phyloP scores from a whole-genome alignment of 2,329 filamentous ascomycete species.

The Fusarium piperis region DNA sequence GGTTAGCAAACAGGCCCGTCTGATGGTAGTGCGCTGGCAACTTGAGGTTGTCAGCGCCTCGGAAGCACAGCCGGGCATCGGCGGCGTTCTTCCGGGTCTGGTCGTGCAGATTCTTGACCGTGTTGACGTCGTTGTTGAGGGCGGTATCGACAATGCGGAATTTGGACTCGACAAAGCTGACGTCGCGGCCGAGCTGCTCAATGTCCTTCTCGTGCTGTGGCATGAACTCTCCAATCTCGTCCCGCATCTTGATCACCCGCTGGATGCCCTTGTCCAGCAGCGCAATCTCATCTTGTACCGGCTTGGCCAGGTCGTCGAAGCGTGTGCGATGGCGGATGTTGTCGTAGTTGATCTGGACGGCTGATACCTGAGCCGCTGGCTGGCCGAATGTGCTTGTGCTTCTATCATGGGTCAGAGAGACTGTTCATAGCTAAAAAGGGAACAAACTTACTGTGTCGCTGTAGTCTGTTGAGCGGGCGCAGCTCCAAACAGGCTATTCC shows the following conservation, averaged over 20 bases:
- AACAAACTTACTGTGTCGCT: conserved; percentile 6
- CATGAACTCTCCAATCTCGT: conserved; percentile 77
- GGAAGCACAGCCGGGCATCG: conserved; percentile 77
- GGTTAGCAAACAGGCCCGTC: conserved; percentile 54
- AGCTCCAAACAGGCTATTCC: conserved; percentile 37
- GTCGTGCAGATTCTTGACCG: conserved; percentile 71
- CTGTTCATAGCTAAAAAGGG: neutral
- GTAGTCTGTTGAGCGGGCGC: conserved; percentile 20
- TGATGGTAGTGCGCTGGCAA: conserved; percentile 69
- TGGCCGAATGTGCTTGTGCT: conserved; percentile 43
- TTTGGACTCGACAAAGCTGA: conserved; percentile 61
- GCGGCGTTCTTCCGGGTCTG: conserved; percentile 70
- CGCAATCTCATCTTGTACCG: conserved; percentile 81
- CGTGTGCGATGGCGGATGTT: conserved; percentile 88
- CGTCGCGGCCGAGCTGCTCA: conserved; percentile 57
- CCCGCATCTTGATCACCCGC: conserved; percentile 79
- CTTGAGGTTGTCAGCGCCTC: conserved; percentile 78
- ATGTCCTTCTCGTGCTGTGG: conserved; percentile 63
- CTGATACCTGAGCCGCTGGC: conserved; percentile 67
- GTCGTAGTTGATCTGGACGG: conserved; percentile 80
- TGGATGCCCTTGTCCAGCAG: conserved; percentile 83
- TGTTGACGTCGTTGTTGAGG: conserved; percentile 66
- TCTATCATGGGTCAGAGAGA: conserved; percentile 40
- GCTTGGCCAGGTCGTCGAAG: conserved; percentile 88
- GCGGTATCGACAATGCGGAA: conserved; percentile 57